Base-by-base conservation (phyloP, 2,329 filamentous ascomycete species). In the Pseudomassariella vexata region DNA sequence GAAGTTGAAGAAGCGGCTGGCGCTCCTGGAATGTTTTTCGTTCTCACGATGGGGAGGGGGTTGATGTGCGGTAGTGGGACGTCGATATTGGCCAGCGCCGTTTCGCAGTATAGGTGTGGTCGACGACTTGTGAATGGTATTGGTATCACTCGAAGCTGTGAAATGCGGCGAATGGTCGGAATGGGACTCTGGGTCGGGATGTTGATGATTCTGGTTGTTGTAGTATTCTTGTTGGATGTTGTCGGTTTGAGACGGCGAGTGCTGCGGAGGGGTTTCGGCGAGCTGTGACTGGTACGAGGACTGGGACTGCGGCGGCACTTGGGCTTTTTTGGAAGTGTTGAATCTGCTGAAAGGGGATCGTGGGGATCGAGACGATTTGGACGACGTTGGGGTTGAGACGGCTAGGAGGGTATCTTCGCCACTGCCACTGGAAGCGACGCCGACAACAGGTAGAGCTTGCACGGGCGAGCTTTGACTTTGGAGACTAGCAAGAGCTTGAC, bases 1-100 rank as follows among this genome's bases (percentile, higher is more conserved):
- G 32, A 56, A 56, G 32, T 47, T 48, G 39, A 53, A 55, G 29
- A 56, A 56, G 30, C 53, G 53, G 23, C 53, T 56, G 19, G 41
- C 46, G 36, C 43, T 53, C 35, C 51, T 46, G 25, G 51, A 36
- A 34, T 54, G 53, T 29, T 53, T 56, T 39, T 56, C 52, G 20
- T 41, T 40, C n/a, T 50, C 49, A 17, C 36, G 35, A 18, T 28
- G 29, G 22, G 31, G 20, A 8, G 24, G 12, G 20, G 25, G 25
- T 14, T 10, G 25, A 7, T 22, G 24, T 9, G 25, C 18, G 19
- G 20, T 19, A 11, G 20, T 14, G 20, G 19, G n/a, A n/a, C n/a
- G 17, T 18, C 30, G 32, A 19, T 17, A 24, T 15, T 17, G 20
- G 6, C 32, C 32, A 7, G 32, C 27, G 15, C 32, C 32, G 14